Evolutionary conservation across 176 grass and related monocot species (phyloP).

Genomic region (Elymus sibiricus): DNA sequence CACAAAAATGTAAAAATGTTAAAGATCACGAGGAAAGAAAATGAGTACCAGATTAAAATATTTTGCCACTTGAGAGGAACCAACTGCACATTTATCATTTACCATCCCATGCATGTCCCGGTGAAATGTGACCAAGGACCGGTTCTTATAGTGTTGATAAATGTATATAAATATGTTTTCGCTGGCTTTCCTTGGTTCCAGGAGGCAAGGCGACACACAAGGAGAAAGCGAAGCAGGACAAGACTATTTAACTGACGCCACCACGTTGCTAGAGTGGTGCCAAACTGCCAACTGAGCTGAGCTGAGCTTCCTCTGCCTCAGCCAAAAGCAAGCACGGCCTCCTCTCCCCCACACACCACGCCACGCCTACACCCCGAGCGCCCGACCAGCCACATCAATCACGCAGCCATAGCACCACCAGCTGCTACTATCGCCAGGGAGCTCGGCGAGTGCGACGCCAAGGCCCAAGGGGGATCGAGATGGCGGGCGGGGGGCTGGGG

Average conservation of each 20-base stretch:
- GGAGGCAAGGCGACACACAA: neutral
- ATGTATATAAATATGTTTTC: too few species aligned
- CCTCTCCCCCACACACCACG: neutral
- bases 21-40: too few species aligned
- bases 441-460: neutral
- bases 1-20: too few species aligned
- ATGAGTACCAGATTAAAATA: too few species aligned
- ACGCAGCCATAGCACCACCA: neutral
- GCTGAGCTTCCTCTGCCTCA: neutral
- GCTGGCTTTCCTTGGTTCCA: neutral
- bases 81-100: too few species aligned
- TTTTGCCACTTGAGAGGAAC: too few species aligned
- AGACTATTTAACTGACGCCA: neutral
- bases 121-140: too few species aligned
- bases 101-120: too few species aligned
- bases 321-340: neutral
- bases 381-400: neutral
- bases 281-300: neutral
- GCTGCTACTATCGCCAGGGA: neutral
- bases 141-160: too few species aligned
- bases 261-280: neutral
- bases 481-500: slow-evolving; percentile 23
- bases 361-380: neutral
- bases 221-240: neutral
- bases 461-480: neutral